Evolutionary conservation across 2,329 filamentous ascomycete genomes (phyloP), one percentile per base, ranked within the genome.

Genomic region (Juglanconis oblonga): DNA sequence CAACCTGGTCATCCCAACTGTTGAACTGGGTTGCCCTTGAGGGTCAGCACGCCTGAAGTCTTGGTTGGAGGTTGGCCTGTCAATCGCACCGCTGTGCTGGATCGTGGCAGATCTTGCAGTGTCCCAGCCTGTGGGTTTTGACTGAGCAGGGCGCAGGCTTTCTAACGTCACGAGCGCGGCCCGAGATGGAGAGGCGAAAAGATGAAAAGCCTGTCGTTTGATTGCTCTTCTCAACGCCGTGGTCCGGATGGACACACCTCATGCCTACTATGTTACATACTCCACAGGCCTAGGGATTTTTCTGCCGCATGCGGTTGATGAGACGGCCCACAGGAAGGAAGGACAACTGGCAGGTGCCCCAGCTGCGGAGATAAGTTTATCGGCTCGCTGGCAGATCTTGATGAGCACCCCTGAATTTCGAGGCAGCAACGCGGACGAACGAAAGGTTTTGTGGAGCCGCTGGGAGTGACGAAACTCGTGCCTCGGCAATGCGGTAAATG

Each of bases 301-400:
- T 47, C 32, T 36, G 45, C 61, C 53, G 53, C 53, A 57, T 57
- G 54, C 32, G 38, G 47, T 54, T 51, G 57, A 42, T 50, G 45
- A 49, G 45, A 38, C 50, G 52, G 32, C 38, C 14, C 49, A 49
- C 47, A 52, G 38, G 50, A 14, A 48, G 24, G 38, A 45, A 45
- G 54, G 54, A 57, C 54, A 52, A 35, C 58, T 57, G 56, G 58
- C 47, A 55, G 40, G 52, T 38, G 55, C 11, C n/a, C 48, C 32
- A 57, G 33, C 29, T 52, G 49, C 31, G 56, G 56, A 59, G 56
- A 59, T 59, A 55, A 62, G 45, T 40, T 52, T 51, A 52, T 61
- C 59, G 59, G 57, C 50, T 62, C 42, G 59, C 52, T 58, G 38
- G 59, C 59, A 52, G 52, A 62, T 57, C 56, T 62, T 50, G 59